These are phyloP conservation scores for Eutrema yunnanense DNA, from an alignment of 345 rosid species.

Conservation along the genomic window DNA sequence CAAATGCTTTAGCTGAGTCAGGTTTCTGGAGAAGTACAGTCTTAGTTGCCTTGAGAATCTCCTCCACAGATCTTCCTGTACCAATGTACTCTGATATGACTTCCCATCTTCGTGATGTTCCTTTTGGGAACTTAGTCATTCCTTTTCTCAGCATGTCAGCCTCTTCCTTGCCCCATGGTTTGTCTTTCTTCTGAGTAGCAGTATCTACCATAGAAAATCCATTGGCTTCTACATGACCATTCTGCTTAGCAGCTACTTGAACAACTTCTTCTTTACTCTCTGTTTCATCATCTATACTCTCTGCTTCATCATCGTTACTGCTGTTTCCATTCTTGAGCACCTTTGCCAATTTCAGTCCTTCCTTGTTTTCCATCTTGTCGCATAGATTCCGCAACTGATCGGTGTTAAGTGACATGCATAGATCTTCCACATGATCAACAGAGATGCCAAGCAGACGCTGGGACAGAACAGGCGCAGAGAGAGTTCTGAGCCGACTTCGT, in stretches of 20 bases:
- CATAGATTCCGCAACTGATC: constrained; percentile 62
- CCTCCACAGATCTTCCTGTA: constrained; percentile 85
- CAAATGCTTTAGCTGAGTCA: constrained; percentile 74
- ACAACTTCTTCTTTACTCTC: constrained; percentile 15
- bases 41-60: constrained; percentile 84
- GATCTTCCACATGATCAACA: constrained; percentile 62
- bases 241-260: constrained; percentile 31
- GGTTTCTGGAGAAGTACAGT: constrained; percentile 93
- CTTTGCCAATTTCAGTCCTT: constrained; percentile 49
- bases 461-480: constrained; percentile 52
- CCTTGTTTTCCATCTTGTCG: constrained; percentile 58
- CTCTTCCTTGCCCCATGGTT: constrained; percentile 79
- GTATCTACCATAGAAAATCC: constrained; percentile 34
- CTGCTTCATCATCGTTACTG: background rate
- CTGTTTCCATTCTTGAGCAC: constrained; percentile 37
- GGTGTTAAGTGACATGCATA: constrained; percentile 66
- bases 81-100: constrained; percentile 87
- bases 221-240: constrained; percentile 47
- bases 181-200: constrained; percentile 47
- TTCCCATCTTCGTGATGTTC: constrained; percentile 93
- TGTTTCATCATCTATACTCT: background rate
- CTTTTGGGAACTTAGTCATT: constrained; percentile 71
- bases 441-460: constrained; percentile 52
- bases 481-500: constrained; percentile 72
- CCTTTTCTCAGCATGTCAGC: constrained; percentile 86